Evolutionary conservation across 2,329 filamentous ascomycete species (phyloP), one percentile per base, ranked within the genome.

Genomic region (Penicillium sp.): DNA sequence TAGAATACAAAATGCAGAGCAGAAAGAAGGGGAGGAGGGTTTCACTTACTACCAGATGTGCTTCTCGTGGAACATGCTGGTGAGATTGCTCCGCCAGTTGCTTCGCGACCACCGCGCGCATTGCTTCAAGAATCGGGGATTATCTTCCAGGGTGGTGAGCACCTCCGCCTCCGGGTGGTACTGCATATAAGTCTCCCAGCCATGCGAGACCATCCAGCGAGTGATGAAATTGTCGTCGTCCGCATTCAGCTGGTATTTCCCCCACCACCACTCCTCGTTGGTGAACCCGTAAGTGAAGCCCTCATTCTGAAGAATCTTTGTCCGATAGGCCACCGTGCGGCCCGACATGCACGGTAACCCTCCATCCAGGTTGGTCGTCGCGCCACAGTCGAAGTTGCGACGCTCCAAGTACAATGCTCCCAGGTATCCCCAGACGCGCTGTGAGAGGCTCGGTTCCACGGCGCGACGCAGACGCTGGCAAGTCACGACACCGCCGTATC

Each of bases 181-280:
- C 76, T 97, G 93, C 72, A 97, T 89, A 80, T 90, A 93, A 18
- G 92, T 97, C 76, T 95, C 91, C 90, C 91, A 96, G 61, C 87
- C 83, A 76, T 96, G 88, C 59, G 86, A 89, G 62, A 97, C 92
- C 66, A 97, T 83, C 93, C 93, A 97, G 51, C 93, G 87, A 6
- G 93, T 97, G 63, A 97, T 90, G 76, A 97, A 97, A 76, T 97
- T 97, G 80, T 97, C 93, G 72, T 97, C 93, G 73, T 97, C 93
- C 21, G 93, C 91, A 68, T 97, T 97, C 55, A 97, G 82, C 66
- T 92, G 92, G 75, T 88, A 96, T 64, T 88, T 86, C 42, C 88
- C 83, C 57, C 74, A 78, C 74, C 82, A 81, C 90, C 90, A 96
- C 62, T 88, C 88, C 76, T 97, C 93, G 49, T 92, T 91, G 61